Base-by-base conservation (phyloP, 2,329 filamentous ascomycete species). In the Aspergillus hortae region DNA sequence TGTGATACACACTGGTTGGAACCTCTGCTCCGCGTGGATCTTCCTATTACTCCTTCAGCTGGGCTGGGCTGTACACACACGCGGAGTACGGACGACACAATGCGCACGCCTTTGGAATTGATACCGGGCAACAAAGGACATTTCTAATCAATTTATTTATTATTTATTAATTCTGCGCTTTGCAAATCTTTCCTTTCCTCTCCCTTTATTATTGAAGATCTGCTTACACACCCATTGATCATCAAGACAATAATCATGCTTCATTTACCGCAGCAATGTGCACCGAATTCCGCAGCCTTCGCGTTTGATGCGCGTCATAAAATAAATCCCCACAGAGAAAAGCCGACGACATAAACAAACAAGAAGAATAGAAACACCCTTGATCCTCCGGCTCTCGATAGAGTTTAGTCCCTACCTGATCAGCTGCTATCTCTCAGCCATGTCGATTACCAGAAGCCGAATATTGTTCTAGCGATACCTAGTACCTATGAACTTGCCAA, bases 331-430 rank as follows among this genome's bases (percentile, higher is more conserved):
- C 27, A 9, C 27, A 38, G 23, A 23, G 23, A n/a, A 4, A 38
- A 38, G 35, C n/a, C 14, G 4, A 38, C 35, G 6, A n/a, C n/a
- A 17, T 38, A 30, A 30, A 30, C 27, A 30, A 30, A 30, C 27
- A 30, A 30, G 27, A 10, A 30, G 27, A 30, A 11, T 30, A 30
- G 27, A 10, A 7, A 4, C 27, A 30, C 7, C 35, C 35, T 38
- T 2, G 14, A n/a, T 38, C 35, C 35, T 7, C 15, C 35, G 12
- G 9, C 14, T 38, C 11, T 38, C 48, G 25, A 43, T 45, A 42
- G 11, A 48, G 23, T 47, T 51, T 53, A 19, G 19, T 42, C 40
- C n/a, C 40, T 19, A 12, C 40, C 11, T 42, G 40, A 42, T 42
- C 40, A 42, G 40, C 40, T 42, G 40, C 40, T 42, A 42, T 42